Evolutionary conservation across 352 stramenopile species (phyloP).

Genomic region (Elongisporangium prolatum): DNA sequence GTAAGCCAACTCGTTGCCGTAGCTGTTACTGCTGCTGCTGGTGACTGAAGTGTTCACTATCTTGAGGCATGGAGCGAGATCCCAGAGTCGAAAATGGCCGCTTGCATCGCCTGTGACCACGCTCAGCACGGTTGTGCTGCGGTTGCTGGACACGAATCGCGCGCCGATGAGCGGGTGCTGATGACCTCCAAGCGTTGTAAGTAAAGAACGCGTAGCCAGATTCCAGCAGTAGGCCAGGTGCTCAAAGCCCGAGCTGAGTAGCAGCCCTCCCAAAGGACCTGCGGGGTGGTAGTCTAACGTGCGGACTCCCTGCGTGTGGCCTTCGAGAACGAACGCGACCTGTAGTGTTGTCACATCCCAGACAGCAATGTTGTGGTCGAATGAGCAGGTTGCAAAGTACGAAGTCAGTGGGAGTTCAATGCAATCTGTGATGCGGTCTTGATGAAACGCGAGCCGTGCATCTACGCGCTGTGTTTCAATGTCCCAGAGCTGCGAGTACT

Average conservation of each 20-base stretch:
- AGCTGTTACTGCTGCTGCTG: too few species aligned
- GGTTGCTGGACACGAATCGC: conserved; percentile 41
- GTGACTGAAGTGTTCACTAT: conserved; percentile 19
- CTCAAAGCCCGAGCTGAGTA: conserved; percentile 80
- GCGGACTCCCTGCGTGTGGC: conserved; percentile 58
- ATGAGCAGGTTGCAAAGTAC: conserved; percentile 66
- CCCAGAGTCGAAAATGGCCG: conserved; percentile 79
- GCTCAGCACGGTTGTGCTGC: conserved; percentile 6
- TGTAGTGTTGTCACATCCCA: conserved; percentile 51
- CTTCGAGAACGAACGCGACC: conserved; percentile 52
- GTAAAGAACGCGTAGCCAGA: conserved; percentile 31
- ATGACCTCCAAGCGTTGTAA: conserved; percentile 61
- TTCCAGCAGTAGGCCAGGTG: conserved; percentile 82
- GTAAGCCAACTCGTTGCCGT: conserved; percentile 16
- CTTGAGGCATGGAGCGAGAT: conserved; percentile 51
- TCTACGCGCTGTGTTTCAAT: conserved; percentile 36
- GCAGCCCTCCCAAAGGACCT: conserved; percentile 19
- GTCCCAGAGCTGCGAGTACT: conserved; percentile 61
- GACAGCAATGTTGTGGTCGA: conserved; percentile 71
- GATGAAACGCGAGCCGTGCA: conserved; percentile 25
- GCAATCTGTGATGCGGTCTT: conserved; percentile 48
- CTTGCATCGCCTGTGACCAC: conserved; percentile 66
- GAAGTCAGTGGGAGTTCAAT: conserved; percentile 47
- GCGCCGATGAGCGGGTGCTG: conserved; percentile 63
- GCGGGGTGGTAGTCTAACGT: conserved; percentile 43